Base-by-base conservation (phyloP, 129 eudicot genomes). In the Cynara cardunculus region DNA sequence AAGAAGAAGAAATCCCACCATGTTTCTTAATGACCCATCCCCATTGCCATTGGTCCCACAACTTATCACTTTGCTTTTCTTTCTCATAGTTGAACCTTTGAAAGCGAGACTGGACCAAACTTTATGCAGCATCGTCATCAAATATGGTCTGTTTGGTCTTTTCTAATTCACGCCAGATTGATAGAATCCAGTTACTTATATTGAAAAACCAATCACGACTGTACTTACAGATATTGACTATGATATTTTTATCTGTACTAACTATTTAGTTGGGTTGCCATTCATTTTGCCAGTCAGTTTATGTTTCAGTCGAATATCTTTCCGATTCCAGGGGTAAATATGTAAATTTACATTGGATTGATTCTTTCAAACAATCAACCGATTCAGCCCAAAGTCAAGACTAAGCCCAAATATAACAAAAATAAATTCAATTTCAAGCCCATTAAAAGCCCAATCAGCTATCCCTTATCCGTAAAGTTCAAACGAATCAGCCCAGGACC, bases 61-160 rank as follows among this genome's bases (percentile, higher is more conserved):
- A 19, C 71, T 82, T 69, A 56, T 76, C 53, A 37, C 78, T 35
- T 75, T 71, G 27, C 82, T 83, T 66, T 71, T 37, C 64, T 72
- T 72, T 72, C 5, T 31, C 76, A 81, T 70, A 24, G 56, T 9
- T 82, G 85, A 68, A 69, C 69, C 71, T 70, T 16, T 82, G 85
- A 75, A 69, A 82, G 76, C 59, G 73, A 82, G 71, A 32, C 67
- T 76, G 34, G 77, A 82, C 66, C 53, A 53, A 82, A 24, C 75
- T 74, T 64, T 81, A 49, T 49, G 7, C 21, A 3, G 7, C 21
- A 3, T 64, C 10, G 1, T 5, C 12, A 11, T 9, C 26, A 64
- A 64, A 64, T 24, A 64, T 64, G 26, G 10, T 56, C n/a, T 56
- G 9, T 56, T 56, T 56, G 65, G 8, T 56, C 24, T 56, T 56